Conservation (phyloP, 1,284 basidiomycete species). For the Mycena sp. region DNA sequence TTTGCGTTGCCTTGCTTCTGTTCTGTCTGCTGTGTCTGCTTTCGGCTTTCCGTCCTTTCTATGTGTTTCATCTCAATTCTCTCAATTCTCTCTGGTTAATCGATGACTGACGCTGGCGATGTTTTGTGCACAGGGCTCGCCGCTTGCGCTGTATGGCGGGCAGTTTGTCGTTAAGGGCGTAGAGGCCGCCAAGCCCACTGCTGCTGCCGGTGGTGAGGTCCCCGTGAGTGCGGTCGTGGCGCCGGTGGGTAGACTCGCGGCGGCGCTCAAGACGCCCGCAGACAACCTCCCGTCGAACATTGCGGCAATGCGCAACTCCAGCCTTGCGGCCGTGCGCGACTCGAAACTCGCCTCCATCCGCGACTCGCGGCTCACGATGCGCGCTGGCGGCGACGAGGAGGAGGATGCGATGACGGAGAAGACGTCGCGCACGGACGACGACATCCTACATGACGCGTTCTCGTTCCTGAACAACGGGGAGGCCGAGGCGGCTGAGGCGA, state of each 20-base stretch:
- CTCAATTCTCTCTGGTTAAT: no score
- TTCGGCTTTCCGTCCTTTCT: not conserved
- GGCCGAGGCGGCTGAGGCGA: conserved; percentile 50
- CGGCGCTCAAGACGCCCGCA: no score
- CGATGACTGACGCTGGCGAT: not conserved
- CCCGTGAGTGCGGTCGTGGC: no score
- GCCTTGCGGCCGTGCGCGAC: conserved; percentile 21
- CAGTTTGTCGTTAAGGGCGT: conserved; percentile 41
- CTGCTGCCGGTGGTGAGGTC: no score
- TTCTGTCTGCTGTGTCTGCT: no score
- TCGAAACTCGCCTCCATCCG: conserved; percentile 33
- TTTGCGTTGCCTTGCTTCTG: no score
- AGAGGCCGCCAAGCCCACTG: conserved; percentile 36
- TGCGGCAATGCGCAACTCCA: no score
- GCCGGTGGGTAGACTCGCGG: no score
- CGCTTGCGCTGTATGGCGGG: conserved; percentile 49
- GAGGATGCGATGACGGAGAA: conserved; percentile 78
- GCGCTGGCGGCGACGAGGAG: conserved; percentile 48
- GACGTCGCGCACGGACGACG: conserved; percentile 79
- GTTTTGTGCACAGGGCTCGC: conserved; percentile 48
- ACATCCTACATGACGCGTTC: conserved; percentile 84
- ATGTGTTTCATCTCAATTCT: no score
- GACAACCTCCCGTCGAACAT: no score
- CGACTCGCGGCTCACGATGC: conserved; percentile 7
- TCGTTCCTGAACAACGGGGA: conserved; percentile 57